phyloP scores from a whole-genome alignment of 2,329 filamentous ascomycete species.

The Biscogniauxia marginata region DNA sequence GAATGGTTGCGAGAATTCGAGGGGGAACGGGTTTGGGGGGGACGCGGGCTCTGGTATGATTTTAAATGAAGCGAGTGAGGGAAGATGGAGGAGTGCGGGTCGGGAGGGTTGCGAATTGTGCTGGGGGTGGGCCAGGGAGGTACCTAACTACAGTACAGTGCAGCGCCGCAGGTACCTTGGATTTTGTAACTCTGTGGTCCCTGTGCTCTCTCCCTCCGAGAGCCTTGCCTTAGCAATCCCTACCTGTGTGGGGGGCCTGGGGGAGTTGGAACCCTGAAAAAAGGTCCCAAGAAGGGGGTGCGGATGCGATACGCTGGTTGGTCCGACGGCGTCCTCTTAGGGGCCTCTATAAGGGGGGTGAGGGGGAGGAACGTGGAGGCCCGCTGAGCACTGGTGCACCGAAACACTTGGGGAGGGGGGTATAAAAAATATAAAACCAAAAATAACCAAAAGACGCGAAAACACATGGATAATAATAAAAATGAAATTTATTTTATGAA shows the following conservation, averaged over 20 bases:
- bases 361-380: constrained; percentile 23
- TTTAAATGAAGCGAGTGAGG: constrained; percentile 34
- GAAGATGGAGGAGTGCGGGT: constrained; percentile 21
- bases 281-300: constrained; percentile 16
- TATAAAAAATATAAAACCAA: constrained; percentile 1
- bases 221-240: constrained; percentile 24
- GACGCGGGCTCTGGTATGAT: constrained; percentile 35
- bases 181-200: constrained; percentile 26
- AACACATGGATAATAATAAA: neutral
- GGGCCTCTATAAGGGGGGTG: constrained; percentile 10
- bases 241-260: constrained; percentile 31
- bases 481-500: neutral
- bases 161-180: constrained; percentile 12
- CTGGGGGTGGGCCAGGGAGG: constrained; percentile 8
- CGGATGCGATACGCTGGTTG: constrained; percentile 12
- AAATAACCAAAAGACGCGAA: neutral
- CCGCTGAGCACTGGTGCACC: constrained; percentile 19
- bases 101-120: constrained; percentile 21
- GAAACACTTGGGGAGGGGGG: constrained; percentile 16
- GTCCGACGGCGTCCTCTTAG: constrained; percentile 9
- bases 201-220: constrained; percentile 7
- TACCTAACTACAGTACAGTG: constrained; percentile 2
- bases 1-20: neutral
- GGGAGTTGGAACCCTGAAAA: constrained; percentile 24
- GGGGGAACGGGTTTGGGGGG: constrained; percentile 31